These are phyloP conservation scores for Phaeosphaeria sp. DNA, from an alignment of 2,329 filamentous ascomycete genomes.

Conservation along the genomic window DNA sequence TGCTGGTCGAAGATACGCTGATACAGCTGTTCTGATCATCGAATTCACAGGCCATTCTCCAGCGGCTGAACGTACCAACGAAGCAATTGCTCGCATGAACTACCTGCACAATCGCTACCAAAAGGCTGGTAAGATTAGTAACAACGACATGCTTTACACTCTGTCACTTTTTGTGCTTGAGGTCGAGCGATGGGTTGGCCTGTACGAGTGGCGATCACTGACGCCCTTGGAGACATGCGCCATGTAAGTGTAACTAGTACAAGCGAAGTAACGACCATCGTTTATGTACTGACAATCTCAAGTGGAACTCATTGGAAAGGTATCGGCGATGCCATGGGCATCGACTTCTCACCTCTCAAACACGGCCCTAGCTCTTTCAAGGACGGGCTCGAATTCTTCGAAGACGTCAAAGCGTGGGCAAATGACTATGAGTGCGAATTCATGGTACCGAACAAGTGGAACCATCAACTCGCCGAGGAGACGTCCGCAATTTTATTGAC, in stretches of 20 bases:
- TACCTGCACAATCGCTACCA: conserved; percentile 67
- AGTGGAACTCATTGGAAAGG: conserved; percentile 72
- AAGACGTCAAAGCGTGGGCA: conserved; percentile 60
- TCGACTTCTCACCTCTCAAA: conserved; percentile 56
- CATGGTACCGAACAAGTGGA: conserved; percentile 59
- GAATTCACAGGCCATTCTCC: conserved; percentile 39
- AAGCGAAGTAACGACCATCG: not conserved
- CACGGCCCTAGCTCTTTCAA: conserved; percentile 50
- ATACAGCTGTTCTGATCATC: conserved; percentile 40
- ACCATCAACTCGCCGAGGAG: conserved; percentile 58
- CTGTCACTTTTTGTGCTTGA: conserved; percentile 70
- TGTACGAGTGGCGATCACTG: conserved; percentile 73
- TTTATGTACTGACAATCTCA: not conserved
- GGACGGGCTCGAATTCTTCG: conserved; percentile 61
- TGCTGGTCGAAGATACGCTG: conserved; percentile 38
- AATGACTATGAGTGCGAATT: conserved; percentile 63
- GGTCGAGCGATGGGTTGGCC: conserved; percentile 67
- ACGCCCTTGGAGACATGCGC: conserved; percentile 73
- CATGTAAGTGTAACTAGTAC: conserved; percentile 39
- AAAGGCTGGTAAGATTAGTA: conserved; percentile 63
- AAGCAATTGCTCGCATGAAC: conserved; percentile 67
- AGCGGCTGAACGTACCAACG: conserved; percentile 41
- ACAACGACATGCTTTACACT: conserved; percentile 71
- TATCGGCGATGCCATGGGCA: conserved; percentile 73
- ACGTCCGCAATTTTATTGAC: conserved; percentile 68